These are phyloP conservation scores for Alternaria gansuensis DNA, from an alignment of 2,329 filamentous ascomycete genomes.

Conservation along the genomic window DNA sequence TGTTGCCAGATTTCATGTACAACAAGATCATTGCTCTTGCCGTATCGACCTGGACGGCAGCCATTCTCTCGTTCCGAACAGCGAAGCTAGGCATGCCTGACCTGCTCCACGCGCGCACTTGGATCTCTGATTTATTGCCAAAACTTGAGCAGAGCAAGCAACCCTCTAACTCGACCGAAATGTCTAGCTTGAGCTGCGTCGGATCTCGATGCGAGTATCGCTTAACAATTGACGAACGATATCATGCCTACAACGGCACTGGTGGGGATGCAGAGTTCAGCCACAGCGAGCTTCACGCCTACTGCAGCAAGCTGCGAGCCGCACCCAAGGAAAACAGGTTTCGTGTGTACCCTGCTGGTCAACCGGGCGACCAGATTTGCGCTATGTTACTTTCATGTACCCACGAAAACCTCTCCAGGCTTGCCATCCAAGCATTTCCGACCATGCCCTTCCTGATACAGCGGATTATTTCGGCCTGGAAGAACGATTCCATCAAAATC, in stretches of 20 bases:
- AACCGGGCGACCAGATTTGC: conserved; percentile 58
- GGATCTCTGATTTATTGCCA: conserved; percentile 36
- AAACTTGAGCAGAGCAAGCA: conserved; percentile 23
- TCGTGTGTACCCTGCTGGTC: conserved; percentile 51
- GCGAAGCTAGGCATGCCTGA: conserved; percentile 61
- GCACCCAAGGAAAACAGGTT: conserved; percentile 56
- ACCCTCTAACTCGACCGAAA: conserved; percentile 29
- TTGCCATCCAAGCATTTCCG: conserved; percentile 58
- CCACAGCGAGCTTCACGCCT: conserved; percentile 61
- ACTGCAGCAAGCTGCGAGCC: conserved; percentile 56
- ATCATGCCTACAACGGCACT: conserved; percentile 57
- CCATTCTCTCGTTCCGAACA: conserved; percentile 59
- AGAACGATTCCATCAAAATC: conserved; percentile 44
- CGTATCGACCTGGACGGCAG: conserved; percentile 62
- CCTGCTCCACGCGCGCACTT: conserved; percentile 39
- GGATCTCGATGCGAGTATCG: conserved; percentile 32
- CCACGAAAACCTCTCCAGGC: conserved; percentile 45
- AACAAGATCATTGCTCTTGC: conserved; percentile 60
- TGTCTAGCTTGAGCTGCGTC: conserved; percentile 37
- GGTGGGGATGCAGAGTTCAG: conserved; percentile 59
- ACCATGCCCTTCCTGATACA: conserved; percentile 45
- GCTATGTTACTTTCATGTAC: conserved; percentile 54
- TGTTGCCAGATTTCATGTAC: conserved; percentile 55
- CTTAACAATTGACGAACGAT: conserved; percentile 41
- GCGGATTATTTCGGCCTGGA: conserved; percentile 46